Base-by-base conservation (phyloP, 768 basidiomycete species). In the Suillus clintonianus region DNA sequence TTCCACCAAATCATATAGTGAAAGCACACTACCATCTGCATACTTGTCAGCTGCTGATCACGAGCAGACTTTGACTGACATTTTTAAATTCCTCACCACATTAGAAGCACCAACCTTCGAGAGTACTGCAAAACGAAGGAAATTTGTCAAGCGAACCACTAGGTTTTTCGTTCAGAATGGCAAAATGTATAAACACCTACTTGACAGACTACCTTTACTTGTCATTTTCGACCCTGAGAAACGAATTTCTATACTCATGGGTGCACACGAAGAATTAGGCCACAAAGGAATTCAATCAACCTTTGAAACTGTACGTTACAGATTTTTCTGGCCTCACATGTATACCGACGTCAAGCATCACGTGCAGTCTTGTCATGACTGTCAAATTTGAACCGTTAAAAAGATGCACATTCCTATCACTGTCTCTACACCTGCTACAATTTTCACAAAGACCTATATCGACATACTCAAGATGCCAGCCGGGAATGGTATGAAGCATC, bases 321-420 rank as follows among this genome's bases (percentile, higher is more conserved):
- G 59, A 2, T 67, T 61, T 34, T 60, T 70, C 22, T 71, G 70
- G 70, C 69, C 69, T 6, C 59, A 54, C 0, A 48, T 72, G 27
- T 62, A 71, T 50, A 64, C 70, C 27, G 65, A 76, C 11, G 56
- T 78, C 7, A 45, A 67, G 2, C 77, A 69, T 56, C 77, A 74
- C 42, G 67, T 79, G 0, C 60, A 68, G 1, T 77, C 76, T 0
- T 81, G 79, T 64, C 63, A 73, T 17, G 62, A 68, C 8, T 80
- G 78, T 39, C 78, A 80, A 60, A 61, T 71, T 9, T 63, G 68
- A 0, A 64, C 68, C 5, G 66, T 64, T 8, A 34, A 45, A 1
- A 67, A 68, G 9, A 67, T 77, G 0, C 61, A 62, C 1, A 57
- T 75, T 15, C 69, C 74, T 0, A 72, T 72, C 9, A 66, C 62